Evolutionary conservation across 768 basidiomycete species (phyloP).

Genomic region (Boletus tomentosulus): DNA sequence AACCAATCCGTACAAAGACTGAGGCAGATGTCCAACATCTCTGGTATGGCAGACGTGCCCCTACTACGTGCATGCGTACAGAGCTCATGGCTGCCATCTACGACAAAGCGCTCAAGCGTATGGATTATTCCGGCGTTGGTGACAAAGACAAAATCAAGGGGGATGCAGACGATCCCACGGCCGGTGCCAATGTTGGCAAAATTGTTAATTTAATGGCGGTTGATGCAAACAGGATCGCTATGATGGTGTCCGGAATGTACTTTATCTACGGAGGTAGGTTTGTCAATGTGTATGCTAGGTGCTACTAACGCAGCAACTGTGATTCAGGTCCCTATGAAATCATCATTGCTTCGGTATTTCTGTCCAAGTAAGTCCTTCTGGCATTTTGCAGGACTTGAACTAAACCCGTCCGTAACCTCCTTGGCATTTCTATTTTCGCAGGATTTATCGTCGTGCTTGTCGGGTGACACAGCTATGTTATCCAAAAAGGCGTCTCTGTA

Average conservation of each 20-base stretch:
- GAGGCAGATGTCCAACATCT: slow-evolving; percentile 72
- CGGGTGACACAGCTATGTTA: slow-evolving; percentile 36
- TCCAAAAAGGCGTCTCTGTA: slow-evolving; percentile 30
- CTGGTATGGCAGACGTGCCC: slow-evolving; percentile 79
- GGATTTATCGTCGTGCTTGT: slow-evolving; percentile 40
- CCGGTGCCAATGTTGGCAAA: slow-evolving; percentile 84
- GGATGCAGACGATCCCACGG: slow-evolving; percentile 46
- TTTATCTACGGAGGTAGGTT: slow-evolving; percentile 51
- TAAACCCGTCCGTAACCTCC: slow-evolving; percentile 51
- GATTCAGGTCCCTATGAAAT: slow-evolving; percentile 69
- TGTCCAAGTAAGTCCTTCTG: slow-evolving; percentile 57
- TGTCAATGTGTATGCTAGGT: too few species aligned
- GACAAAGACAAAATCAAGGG: slow-evolving; percentile 41
- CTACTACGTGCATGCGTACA: slow-evolving; percentile 62
- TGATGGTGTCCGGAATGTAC: slow-evolving; percentile 50
- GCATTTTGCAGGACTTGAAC: slow-evolving; percentile 13
- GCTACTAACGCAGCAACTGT: background rate
- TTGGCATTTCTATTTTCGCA: slow-evolving; percentile 44
- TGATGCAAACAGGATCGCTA: slow-evolving; percentile 62
- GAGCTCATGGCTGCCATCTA: slow-evolving; percentile 86
- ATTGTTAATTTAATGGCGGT: slow-evolving; percentile 88
- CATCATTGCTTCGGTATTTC: slow-evolving; percentile 62
- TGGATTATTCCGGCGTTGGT: slow-evolving; percentile 77
- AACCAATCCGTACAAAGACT: slow-evolving; percentile 31
- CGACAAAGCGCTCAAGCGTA: slow-evolving; percentile 80